Percentiles rank a stretch among this genome's conserved stretches.
These are phyloP conservation scores for Heterobasidion annosum DNA, from an alignment of 1,284 basidiomycete species.

Conservation along the genomic window DNA sequence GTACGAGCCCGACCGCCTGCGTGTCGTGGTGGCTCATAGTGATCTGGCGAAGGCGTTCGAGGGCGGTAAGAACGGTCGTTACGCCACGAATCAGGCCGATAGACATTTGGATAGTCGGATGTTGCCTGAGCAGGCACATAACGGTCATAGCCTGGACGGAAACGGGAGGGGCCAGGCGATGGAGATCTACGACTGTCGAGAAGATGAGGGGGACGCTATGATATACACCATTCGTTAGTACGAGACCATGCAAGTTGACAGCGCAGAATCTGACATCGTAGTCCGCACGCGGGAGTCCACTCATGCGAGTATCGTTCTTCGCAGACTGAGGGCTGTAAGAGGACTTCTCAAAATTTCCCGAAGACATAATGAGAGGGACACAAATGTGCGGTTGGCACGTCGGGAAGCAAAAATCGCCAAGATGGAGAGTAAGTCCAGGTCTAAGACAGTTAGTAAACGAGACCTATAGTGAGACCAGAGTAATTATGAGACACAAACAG, in stretches of 20 bases:
- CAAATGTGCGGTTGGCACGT: neutral
- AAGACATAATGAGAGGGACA: neutral
- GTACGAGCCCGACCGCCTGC: constrained; percentile 17
- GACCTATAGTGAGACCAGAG: too few species aligned
- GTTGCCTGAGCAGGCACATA: constrained; percentile 28
- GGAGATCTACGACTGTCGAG: constrained; percentile 22
- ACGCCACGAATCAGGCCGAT: constrained; percentile 31
- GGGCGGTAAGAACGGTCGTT: constrained; percentile 28
- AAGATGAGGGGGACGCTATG: constrained; percentile 4
- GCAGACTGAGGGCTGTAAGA: neutral
- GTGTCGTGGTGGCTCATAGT: constrained; percentile 24
- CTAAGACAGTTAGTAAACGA: neutral
- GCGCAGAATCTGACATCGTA: constrained; percentile 1
- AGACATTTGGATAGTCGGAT: constrained; percentile 28
- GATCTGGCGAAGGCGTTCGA: constrained; percentile 43
- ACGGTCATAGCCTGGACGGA: constrained; percentile 36
- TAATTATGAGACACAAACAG: too few species aligned
- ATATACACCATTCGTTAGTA: neutral
- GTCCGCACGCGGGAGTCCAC: neutral
- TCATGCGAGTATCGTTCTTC: neutral
- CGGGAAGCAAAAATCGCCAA: neutral
- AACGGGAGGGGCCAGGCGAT: constrained; percentile 34
- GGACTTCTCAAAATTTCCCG: neutral
- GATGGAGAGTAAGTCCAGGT: neutral
- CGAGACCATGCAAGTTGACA: neutral